A percentile compares a stretch with the other conserved stretches of the same genome.
Evolutionary conservation across 495 filamentous ascomycete species (phyloP).

Genomic region (Hypoxylon subgilvum): DNA sequence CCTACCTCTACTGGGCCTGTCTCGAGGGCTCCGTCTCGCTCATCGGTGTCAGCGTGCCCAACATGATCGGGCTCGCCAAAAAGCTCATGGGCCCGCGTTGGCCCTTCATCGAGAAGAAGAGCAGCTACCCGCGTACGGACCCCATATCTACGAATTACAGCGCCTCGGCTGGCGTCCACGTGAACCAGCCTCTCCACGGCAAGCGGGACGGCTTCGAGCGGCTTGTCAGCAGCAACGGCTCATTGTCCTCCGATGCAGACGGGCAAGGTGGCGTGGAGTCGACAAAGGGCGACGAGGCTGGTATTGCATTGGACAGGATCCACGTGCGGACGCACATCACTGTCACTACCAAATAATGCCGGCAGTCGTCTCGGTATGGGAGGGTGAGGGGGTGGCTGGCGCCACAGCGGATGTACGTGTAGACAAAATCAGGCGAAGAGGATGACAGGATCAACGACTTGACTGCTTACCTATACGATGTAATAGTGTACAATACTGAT

Average conservation of each 20-base stretch:
- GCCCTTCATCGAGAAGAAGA: neutral
- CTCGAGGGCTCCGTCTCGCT: slow-evolving; percentile 12
- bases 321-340: slow-evolving; percentile 10
- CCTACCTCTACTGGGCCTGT: slow-evolving; percentile 16
- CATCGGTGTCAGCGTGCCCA: slow-evolving; percentile 16
- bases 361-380: no score
- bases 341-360: neutral
- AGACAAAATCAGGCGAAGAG: no score
- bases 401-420: no score
- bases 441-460: no score
- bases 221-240: slow-evolving; percentile 5
- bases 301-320: slow-evolving; percentile 4
- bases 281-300: neutral
- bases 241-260: neutral
- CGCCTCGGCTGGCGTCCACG: neutral
- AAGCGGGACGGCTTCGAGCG: slow-evolving; percentile 11
- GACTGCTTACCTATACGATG: no score
- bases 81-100: neutral
- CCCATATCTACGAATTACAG: neutral
- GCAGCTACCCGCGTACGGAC: slow-evolving; percentile 2
- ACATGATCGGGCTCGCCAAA: slow-evolving; percentile 11
- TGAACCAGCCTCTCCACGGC: neutral
- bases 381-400: no score
- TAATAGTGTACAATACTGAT: no score
- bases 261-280: neutral